These are phyloP conservation scores for Auricularia auricula-judae DNA, from an alignment of 768 basidiomycete species.

Conservation along the genomic window DNA sequence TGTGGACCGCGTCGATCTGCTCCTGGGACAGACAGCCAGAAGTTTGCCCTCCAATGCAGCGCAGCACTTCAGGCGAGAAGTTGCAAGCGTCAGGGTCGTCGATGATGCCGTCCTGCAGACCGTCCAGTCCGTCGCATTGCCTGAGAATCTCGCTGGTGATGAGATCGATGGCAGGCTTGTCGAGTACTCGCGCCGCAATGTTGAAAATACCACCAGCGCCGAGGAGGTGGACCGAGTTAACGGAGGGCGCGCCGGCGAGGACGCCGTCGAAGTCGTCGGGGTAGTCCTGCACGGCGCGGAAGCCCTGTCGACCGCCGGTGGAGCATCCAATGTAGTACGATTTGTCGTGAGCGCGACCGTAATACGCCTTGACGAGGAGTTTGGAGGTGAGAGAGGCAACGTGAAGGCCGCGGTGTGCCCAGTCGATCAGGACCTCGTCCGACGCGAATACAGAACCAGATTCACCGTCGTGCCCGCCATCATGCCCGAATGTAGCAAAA, in stretches of 20 bases:
- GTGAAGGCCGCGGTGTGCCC: constrained; percentile 18
- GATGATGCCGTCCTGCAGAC: constrained; percentile 20
- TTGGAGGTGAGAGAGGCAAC: constrained; percentile 16
- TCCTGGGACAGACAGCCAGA: constrained; percentile 15
- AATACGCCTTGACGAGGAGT: constrained; percentile 18
- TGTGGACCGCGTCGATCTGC: constrained; percentile 17
- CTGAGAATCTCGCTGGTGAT: constrained; percentile 20
- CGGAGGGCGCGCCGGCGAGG: constrained; percentile 22
- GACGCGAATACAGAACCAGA: too few relatives aligned
- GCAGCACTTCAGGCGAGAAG: constrained; percentile 20
- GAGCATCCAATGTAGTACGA: constrained; percentile 22
- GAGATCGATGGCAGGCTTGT: constrained; percentile 7
- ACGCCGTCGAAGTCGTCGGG: constrained; percentile 24
- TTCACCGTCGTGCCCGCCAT: constrained; percentile 16
- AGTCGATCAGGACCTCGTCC: constrained; percentile 19
- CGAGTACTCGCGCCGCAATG: too few relatives aligned
- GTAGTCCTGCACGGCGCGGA: constrained; percentile 15
- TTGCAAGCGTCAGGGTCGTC: constrained; percentile 17
- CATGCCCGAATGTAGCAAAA: constrained; percentile 15
- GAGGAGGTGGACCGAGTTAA: constrained; percentile 6
- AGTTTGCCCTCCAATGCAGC: constrained; percentile 10
- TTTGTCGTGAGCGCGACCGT: constrained; percentile 12
- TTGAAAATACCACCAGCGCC: too few relatives aligned
- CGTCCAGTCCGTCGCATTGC: constrained; percentile 22
- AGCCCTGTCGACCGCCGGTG: constrained; percentile 22